Conservation (phyloP, 805 yeast species). For the Barnettozyma siamensis region DNA sequence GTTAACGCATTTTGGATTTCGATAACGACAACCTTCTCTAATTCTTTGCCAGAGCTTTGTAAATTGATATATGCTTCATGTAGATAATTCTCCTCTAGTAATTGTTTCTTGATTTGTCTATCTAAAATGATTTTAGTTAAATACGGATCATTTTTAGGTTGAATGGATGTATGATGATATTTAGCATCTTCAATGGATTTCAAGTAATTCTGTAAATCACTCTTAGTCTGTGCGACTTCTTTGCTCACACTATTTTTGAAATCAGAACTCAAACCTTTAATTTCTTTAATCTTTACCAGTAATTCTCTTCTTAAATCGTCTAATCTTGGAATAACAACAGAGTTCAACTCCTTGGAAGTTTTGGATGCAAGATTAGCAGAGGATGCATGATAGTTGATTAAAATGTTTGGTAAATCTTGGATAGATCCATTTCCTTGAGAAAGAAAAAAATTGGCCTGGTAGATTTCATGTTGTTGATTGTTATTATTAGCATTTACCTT, state of each 20-base stretch:
- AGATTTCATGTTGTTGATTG: conserved; percentile 3
- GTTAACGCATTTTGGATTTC: conserved; percentile 82
- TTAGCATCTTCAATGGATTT: conserved; percentile 63
- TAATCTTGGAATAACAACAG: conserved; percentile 57
- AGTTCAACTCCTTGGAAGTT: conserved; percentile 54
- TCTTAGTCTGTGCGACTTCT: conserved; percentile 63
- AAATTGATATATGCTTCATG: conserved; percentile 86
- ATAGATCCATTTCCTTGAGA: conserved; percentile 78
- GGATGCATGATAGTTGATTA: conserved; percentile 60
- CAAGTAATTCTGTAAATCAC: conserved; percentile 45
- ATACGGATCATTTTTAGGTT: conserved; percentile 73
- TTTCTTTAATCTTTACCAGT: conserved; percentile 79
- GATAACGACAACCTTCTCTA: conserved; percentile 80
- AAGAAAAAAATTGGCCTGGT: conserved; percentile 45
- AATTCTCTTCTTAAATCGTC: conserved; percentile 72
- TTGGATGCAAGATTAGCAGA: conserved; percentile 53
- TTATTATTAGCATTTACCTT: not conserved
- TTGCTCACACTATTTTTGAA: conserved; percentile 70
- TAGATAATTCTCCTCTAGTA: conserved; percentile 77
- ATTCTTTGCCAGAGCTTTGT: conserved; percentile 81
- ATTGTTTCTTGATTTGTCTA: conserved; percentile 67
- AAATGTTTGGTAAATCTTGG: conserved; percentile 71
- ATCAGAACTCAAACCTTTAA: conserved; percentile 74
- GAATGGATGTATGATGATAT: conserved; percentile 36
- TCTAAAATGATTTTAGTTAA: conserved; percentile 67